A percentile compares a stretch with the other conserved stretches of the same genome.
These are phyloP conservation scores for Cicer pinnatifidum DNA, from an alignment of 306 rosid genomes.

Conservation along the genomic window DNA sequence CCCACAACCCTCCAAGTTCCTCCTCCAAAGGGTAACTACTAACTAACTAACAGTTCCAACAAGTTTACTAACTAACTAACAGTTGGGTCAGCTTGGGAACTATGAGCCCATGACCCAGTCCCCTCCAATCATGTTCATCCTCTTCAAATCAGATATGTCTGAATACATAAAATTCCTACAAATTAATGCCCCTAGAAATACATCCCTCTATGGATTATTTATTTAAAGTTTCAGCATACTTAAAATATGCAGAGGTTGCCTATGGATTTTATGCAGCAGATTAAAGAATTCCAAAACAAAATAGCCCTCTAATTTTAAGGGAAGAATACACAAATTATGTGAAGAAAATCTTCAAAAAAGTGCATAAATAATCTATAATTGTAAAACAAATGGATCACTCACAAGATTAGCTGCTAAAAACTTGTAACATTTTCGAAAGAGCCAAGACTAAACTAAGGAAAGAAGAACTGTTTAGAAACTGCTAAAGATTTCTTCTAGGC, in stretches of 20 bases:
- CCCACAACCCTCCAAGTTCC: neutral
- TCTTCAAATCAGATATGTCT: no score
- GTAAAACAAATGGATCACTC: neutral
- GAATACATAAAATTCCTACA: no score
- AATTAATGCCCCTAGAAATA: no score
- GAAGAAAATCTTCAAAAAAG: neutral
- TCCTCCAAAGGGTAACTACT: neutral
- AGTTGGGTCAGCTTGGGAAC: neutral
- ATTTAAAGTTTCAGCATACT: neutral
- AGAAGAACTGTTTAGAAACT: no score
- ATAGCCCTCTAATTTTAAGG: neutral
- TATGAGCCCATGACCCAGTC: neutral
- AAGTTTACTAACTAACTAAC: neutral
- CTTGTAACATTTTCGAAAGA: no score
- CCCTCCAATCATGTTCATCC: no score
- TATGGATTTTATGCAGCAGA: neutral
- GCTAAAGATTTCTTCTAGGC: no score
- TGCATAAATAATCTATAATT: neutral
- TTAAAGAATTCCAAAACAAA: neutral
- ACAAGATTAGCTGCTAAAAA: no score
- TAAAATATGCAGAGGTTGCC: neutral
- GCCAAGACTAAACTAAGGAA: no score
- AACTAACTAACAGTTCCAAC: neutral
- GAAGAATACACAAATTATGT: neutral
- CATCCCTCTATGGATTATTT: neutral